Conservation (phyloP, 257 asterid genomes). For the Leptodermis oblonga region DNA sequence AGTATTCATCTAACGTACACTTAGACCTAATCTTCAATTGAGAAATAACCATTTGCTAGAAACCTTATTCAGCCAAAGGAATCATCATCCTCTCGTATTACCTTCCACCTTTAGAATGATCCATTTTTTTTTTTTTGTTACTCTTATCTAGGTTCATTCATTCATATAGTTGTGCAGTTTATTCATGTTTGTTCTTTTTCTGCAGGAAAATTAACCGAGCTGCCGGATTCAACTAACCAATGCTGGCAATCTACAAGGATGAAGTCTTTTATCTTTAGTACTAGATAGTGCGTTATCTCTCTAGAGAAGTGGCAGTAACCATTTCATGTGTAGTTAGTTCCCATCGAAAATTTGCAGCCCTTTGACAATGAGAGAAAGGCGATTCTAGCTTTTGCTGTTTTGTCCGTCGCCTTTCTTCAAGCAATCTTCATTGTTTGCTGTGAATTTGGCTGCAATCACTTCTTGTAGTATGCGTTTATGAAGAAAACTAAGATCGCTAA, state of each 20-base stretch:
- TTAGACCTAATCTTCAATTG: background rate
- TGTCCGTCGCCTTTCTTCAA: background rate
- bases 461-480: no score
- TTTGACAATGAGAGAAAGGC: background rate
- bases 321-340: no score
- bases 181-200: background rate
- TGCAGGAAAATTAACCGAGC: background rate
- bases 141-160: background rate
- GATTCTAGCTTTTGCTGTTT: background rate
- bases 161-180: background rate
- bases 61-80: background rate
- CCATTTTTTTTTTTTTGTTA: no score
- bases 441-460: no score
- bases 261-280: background rate
- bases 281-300: background rate
- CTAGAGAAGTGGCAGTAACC: no score
- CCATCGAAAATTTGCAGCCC: no score
- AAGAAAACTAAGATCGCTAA: no score
- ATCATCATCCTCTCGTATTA: background rate
- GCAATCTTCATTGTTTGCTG: background rate
- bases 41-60: background rate
- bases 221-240: background rate
- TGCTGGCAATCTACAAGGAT: background rate
- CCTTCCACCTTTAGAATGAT: background rate
- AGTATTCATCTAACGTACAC: background rate